Base-by-base conservation (phyloP, 2,329 filamentous ascomycete genomes). In the Fusarium foetens region DNA sequence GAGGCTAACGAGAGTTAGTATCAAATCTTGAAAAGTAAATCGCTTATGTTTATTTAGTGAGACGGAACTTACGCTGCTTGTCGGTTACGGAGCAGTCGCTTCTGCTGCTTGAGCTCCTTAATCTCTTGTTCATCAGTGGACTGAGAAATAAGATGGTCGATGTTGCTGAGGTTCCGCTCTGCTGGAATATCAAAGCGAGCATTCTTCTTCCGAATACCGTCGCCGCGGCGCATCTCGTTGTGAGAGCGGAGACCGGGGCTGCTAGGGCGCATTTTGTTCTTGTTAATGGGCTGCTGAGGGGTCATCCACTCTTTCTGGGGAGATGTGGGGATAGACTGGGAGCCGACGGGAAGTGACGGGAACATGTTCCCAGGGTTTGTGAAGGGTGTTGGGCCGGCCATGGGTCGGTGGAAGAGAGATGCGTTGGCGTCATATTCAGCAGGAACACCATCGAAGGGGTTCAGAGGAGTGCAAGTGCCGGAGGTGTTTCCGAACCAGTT, bases 91-190 rank as follows among this genome's bases (percentile, higher is more conserved):
- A 99, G 87, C 70, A 99, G 87, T 68, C 96, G 92, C 87, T 98
- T 98, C 83, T 98, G 96, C 81, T 97, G 94, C 89, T 99, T 99
- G 78, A 99, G 88, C 84, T 98, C 95, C 87, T 97, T 98, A 85
- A 97, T 93, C 85, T 97, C 92, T 74, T 96, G 91, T 79, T 98
- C 95, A 81, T 97, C 92, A 62, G 90, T 94, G 39, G 94, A 95
- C 83, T 94, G 91, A 58, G 92, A 88, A 82, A 99, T 98, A 79
- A 98, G 88, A 69, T 94, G 89, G 82, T 99, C 96, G 83, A 99
- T 98, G 84, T 97, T 98, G 86, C 89, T 91, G 76, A 99, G 89
- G 79, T 95, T 98, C 70, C 95, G 90, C 84, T 98, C 96, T 48
- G 93, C 91, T 14, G 96, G 96, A 75, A 99, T 99, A 79, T 98